Conservation (phyloP, 1,284 basidiomycete species). For the Trichosporon sp. region DNA sequence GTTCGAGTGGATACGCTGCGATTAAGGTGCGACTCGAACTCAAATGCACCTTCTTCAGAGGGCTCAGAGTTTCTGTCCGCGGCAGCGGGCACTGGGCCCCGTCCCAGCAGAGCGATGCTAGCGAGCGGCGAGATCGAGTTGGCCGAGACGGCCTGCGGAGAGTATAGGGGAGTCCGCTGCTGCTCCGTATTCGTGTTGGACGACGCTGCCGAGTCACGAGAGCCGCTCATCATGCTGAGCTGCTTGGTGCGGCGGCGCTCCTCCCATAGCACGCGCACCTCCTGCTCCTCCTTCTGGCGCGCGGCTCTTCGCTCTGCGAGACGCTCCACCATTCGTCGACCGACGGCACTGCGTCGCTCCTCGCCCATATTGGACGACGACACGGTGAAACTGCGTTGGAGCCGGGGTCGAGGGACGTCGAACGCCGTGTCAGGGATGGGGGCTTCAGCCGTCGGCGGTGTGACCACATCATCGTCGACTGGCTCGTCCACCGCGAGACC, state of each 20-base stretch:
- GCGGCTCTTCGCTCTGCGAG: conserved; percentile 42
- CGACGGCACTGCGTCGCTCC: conserved; percentile 49
- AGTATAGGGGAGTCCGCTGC: not conserved
- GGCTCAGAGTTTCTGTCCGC: conserved; percentile 4
- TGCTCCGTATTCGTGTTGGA: not conserved
- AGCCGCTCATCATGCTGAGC: not conserved
- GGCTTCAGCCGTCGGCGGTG: conserved; percentile 3
- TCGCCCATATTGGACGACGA: conserved; percentile 47
- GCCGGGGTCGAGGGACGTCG: conserved; percentile 33
- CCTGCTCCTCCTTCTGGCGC: conserved; percentile 37
- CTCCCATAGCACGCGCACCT: conserved; percentile 41
- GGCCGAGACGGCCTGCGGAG: not conserved
- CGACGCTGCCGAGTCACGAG: not conserved
- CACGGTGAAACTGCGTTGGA: conserved; percentile 47
- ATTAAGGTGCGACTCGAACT: conserved; percentile 43
- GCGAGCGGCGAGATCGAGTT: conserved; percentile 1
- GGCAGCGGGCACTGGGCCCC: not conserved
- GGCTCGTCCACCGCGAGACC: conserved; percentile 11
- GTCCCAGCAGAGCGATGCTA: not conserved
- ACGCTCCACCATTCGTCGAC: conserved; percentile 47
- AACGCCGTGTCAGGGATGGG: conserved; percentile 18
- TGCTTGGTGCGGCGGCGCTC: conserved; percentile 27
- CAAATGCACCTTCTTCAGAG: conserved; percentile 31
- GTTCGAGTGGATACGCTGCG: conserved; percentile 41
- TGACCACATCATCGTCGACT: conserved; percentile 8